Percentiles rank a stretch among this genome's conserved stretches.
Conservation (phyloP, 2,329 filamentous ascomycete genomes). For the Monilinia laxa region DNA sequence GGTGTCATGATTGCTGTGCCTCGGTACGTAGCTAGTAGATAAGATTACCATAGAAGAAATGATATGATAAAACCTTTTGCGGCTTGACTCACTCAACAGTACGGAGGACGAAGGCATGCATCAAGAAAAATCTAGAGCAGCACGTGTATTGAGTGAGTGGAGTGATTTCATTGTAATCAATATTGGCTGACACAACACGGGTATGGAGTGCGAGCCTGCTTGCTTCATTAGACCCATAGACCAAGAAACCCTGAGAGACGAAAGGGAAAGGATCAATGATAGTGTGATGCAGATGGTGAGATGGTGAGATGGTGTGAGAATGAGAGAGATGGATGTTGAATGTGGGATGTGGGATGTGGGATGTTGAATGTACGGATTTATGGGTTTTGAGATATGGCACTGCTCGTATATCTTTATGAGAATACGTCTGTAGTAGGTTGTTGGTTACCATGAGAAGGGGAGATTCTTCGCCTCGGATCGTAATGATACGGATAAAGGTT, state of each 20-base stretch:
- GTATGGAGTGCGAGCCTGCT: neutral
- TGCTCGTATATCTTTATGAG: neutral
- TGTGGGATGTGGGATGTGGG: too few relatives aligned
- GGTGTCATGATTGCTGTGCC: too few relatives aligned
- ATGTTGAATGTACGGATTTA: neutral
- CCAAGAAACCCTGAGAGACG: slow-evolving; percentile 3
- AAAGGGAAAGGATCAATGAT: neutral
- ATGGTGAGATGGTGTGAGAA: neutral
- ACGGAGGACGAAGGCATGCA: slow-evolving; percentile 5
- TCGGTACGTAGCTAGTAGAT: too few relatives aligned
- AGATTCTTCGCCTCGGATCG: slow-evolving; percentile 15
- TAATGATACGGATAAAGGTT: neutral
- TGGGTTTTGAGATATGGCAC: neutral
- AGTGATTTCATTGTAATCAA: slow-evolving; percentile 6
- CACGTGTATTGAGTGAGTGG: slow-evolving; percentile 32
- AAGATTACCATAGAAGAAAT: too few relatives aligned
- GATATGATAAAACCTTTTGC: too few relatives aligned
- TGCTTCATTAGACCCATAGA: neutral
- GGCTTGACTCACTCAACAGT: slow-evolving; percentile 15
- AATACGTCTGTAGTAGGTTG: neutral
- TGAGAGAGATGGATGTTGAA: too few relatives aligned
- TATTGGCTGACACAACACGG: slow-evolving; percentile 25
- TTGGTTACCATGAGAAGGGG: neutral
- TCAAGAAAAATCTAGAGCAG: slow-evolving; percentile 28
- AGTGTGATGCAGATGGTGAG: neutral